These are phyloP conservation scores for Sporothrix sp. DNA, from an alignment of 2,329 filamentous ascomycete genomes.

Conservation along the genomic window DNA sequence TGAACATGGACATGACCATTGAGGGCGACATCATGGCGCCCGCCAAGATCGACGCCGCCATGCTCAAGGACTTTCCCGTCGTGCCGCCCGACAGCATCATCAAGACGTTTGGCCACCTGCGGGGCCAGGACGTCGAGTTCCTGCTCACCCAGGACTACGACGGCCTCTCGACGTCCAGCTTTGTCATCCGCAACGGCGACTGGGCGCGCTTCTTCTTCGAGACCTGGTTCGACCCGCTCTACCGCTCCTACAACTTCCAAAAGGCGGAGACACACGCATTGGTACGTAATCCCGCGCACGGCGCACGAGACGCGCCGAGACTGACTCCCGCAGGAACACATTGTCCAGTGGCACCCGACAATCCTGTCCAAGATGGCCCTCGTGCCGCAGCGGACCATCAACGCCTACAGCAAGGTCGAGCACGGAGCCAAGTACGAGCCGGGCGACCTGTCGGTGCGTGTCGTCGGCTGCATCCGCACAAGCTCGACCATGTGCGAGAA, in stretches of 20 bases:
- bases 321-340: slow-evolving; percentile 54
- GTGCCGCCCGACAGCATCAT: slow-evolving; percentile 96
- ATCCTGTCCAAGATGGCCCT: slow-evolving; percentile 83
- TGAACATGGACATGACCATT: slow-evolving; percentile 64
- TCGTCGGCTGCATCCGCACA: slow-evolving; percentile 58
- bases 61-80: slow-evolving; percentile 77
- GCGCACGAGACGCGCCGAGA: background rate
- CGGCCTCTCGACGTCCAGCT: slow-evolving; percentile 66
- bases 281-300: slow-evolving; percentile 39
- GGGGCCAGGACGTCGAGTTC: slow-evolving; percentile 66
- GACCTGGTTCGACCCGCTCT: slow-evolving; percentile 92
- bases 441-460: slow-evolving; percentile 75
- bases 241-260: slow-evolving; percentile 90
- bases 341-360: slow-evolving; percentile 94
- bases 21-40: slow-evolving; percentile 61
- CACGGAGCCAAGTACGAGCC: slow-evolving; percentile 61
- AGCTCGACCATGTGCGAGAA: slow-evolving; percentile 56
- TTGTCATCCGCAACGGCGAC: slow-evolving; percentile 71
- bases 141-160: slow-evolving; percentile 77
- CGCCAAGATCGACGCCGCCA: slow-evolving; percentile 59
- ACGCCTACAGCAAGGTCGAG: slow-evolving; percentile 57
- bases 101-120: slow-evolving; percentile 80
- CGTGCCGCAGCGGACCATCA: slow-evolving; percentile 76
- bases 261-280: slow-evolving; percentile 88
- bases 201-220: slow-evolving; percentile 92